Conservation (phyloP, 2,329 filamentous ascomycete species). For the Sporothrix pseudoabietina region DNA sequence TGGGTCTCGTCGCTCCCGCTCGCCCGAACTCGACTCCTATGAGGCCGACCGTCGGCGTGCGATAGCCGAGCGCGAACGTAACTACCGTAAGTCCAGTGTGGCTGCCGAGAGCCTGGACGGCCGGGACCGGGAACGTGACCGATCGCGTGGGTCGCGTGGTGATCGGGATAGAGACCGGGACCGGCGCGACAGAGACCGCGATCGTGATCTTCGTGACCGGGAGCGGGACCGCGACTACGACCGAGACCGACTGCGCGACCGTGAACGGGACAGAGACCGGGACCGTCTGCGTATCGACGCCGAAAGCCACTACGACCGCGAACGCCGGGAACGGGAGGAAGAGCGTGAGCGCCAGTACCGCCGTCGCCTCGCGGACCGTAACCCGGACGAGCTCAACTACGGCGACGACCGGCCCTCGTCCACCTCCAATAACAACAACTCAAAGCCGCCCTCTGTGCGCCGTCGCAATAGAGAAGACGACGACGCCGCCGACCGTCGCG, state of each 20-base stretch:
- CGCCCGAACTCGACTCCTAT: conserved; percentile 90
- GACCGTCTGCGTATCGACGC: conserved; percentile 51
- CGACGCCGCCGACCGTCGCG: conserved; percentile 66
- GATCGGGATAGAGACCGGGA: conserved; percentile 43
- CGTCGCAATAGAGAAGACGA: conserved; percentile 70
- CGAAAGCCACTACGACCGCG: conserved; percentile 76
- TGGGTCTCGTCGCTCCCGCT: conserved; percentile 56
- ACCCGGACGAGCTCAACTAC: conserved; percentile 85
- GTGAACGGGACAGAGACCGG: conserved; percentile 37
- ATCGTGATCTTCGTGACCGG: conserved; percentile 44
- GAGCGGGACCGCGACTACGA: conserved; percentile 53
- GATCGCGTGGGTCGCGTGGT: conserved; percentile 40
- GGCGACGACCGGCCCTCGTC: conserved; percentile 61
- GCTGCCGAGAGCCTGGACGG: conserved; percentile 64
- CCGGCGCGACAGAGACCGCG: conserved; percentile 41
- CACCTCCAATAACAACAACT: not conserved
- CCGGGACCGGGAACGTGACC: conserved; percentile 39
- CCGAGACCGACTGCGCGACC: conserved; percentile 49
- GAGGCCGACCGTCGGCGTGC: conserved; percentile 94
- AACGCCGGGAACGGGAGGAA: conserved; percentile 83
- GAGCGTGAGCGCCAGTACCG: conserved; percentile 88
- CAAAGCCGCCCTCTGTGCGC: conserved; percentile 60
- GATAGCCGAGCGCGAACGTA: conserved; percentile 89
- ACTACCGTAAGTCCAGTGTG: conserved; percentile 75
- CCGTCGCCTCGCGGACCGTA: conserved; percentile 69